Evolutionary conservation across 1,284 basidiomycete genomes (phyloP), one percentile per base, ranked within the genome.

Genomic region (Apiotrichum porosum): DNA sequence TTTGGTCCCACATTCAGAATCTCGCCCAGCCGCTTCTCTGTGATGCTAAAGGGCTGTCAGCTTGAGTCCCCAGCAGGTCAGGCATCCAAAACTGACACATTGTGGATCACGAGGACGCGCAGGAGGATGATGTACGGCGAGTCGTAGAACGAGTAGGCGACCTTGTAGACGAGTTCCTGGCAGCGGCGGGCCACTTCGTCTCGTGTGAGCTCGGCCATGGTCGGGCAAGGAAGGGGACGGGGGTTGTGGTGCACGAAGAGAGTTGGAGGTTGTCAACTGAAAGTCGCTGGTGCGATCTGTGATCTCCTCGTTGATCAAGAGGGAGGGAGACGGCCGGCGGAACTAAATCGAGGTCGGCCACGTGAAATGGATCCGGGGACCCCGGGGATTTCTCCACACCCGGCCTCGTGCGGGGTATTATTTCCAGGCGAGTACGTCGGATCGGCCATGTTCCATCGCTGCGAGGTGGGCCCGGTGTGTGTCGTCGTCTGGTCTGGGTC

Each of bases 121-220:
- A 97, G 77, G 47, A 97, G 83, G 55, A 97, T 86, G 58, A 86
- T 88, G 70, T 83, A 92, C 63, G 87, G 87, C 51, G 88, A 80
- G 70, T 97, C 91, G 77, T 97, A 98, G 75, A 98, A 97, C 30
- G 88, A 83, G 61, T 94, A 83, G 26, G 85, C 83, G 64, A 97
- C 89, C 76, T 89, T 85, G 72, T 95, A 91, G 52, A 94, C 87
- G 58, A 98, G 83, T 39, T 69, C 60, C 34, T 67, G 58, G 47
- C 64, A 66, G 22, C 58, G 36, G 10, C 55, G 52, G 13, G 47
- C 45, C 38, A 69, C 58, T 47, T 71, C 63, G 42, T 68, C 65
- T 3, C 57, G 51, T 9, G 66, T 60, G 34, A 65, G 56, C 21
- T 57, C 54, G 24, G 48, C 36, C 52, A 54, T 54, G 21, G 30